Evolutionary conservation across 495 filamentous ascomycete genomes (phyloP).

Genomic region (Pseudotulostoma volvatum): DNA sequence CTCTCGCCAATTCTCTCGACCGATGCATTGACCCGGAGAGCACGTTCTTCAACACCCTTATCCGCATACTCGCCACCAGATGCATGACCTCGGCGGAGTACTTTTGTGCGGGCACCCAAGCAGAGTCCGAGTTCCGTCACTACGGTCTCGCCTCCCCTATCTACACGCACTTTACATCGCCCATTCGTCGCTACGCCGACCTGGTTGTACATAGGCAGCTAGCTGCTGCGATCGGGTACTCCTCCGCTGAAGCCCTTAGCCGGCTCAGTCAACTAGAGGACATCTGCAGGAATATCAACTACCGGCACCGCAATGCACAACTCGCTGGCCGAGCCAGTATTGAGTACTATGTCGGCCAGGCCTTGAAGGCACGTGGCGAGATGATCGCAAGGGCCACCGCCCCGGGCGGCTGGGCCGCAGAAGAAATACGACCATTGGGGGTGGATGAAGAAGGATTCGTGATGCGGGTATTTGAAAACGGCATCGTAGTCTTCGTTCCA

Average conservation of each 20-base stretch:
- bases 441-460: constrained; percentile 82
- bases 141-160: constrained; percentile 92
- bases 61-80: constrained; percentile 90
- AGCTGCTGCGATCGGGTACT: constrained; percentile 82
- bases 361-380: constrained; percentile 65
- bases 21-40: constrained; percentile 62
- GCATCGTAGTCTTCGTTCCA: constrained; percentile 89
- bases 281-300: constrained; percentile 96
- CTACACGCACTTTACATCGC: constrained; percentile 96
- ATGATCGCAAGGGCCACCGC: constrained; percentile 23
- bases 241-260: constrained; percentile 56
- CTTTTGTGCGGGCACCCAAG: constrained; percentile 83
- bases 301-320: constrained; percentile 91
- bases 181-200: constrained; percentile 93
- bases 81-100: constrained; percentile 99
- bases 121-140: constrained; percentile 86
- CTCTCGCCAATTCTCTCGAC: constrained; percentile 82
- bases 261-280: constrained; percentile 65
- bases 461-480: constrained; percentile 93
- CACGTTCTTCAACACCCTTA: constrained; percentile 95
- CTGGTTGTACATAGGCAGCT: constrained; percentile 86
- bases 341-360: constrained; percentile 94
- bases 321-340: constrained; percentile 83
- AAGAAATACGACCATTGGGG: constrained; percentile 11
- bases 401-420: constrained; percentile 20